Conservation (phyloP, 2,329 filamentous ascomycete species). For the Daldinia sp. region DNA sequence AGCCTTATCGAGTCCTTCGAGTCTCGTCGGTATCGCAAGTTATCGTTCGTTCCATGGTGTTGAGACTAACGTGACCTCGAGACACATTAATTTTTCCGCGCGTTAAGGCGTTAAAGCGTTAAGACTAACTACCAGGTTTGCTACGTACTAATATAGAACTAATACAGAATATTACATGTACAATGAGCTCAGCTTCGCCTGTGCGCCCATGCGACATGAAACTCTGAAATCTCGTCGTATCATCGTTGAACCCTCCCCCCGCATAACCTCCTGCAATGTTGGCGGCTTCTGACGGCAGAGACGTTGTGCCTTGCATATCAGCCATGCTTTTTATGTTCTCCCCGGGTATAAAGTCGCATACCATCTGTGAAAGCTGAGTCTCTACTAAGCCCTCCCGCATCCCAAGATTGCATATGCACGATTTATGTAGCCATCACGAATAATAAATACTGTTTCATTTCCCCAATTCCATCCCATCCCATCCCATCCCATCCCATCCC, state of each 20-base stretch:
- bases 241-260: slow-evolving; percentile 36
- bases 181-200: slow-evolving; percentile 14
- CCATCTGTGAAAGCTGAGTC: slow-evolving; percentile 6
- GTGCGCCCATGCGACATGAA: slow-evolving; percentile 35
- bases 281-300: slow-evolving; percentile 25
- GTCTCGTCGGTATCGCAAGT: slow-evolving; percentile 30
- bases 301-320: slow-evolving; percentile 30
- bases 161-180: not conserved
- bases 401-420: slow-evolving; percentile 1
- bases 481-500: not conserved
- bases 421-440: slow-evolving; percentile 3
- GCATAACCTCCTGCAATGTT: slow-evolving; percentile 41
- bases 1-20: slow-evolving; percentile 26
- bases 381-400: slow-evolving; percentile 6
- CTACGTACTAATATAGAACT: too few species aligned
- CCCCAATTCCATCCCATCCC: too few species aligned
- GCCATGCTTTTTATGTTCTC: slow-evolving; percentile 20
- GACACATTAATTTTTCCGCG: slow-evolving; percentile 35
- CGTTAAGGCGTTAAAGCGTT: slow-evolving; percentile 17
- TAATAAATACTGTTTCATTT: not conserved
- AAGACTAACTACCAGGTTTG: too few species aligned
- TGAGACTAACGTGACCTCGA: slow-evolving; percentile 36
- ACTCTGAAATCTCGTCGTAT: slow-evolving; percentile 37
- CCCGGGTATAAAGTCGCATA: slow-evolving; percentile 5
- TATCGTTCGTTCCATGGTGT: slow-evolving; percentile 30